Percentiles rank a stretch among this genome's conserved stretches.
phyloP scores from a whole-genome alignment of 257 asterid genomes.

The Pogostemon cablin region DNA sequence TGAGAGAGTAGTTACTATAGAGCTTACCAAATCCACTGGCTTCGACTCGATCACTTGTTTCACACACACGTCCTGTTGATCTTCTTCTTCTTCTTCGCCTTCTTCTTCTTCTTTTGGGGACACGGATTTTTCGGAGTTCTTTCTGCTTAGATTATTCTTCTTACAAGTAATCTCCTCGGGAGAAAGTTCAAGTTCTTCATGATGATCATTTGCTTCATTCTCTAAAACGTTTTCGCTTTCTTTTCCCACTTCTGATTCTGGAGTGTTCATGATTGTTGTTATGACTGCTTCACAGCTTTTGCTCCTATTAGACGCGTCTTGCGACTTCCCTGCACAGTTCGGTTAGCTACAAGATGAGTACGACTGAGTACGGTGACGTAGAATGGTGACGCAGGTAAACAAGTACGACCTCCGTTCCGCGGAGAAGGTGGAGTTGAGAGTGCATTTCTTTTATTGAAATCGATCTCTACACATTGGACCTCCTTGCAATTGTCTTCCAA shows the following conservation, averaged over 20 bases:
- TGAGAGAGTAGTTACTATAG: not conserved
- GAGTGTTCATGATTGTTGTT: slow-evolving; percentile 33
- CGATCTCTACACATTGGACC: slow-evolving; percentile 61
- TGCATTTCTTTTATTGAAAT: slow-evolving; percentile 28
- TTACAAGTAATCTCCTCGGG: not conserved
- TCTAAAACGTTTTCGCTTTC: slow-evolving; percentile 31
- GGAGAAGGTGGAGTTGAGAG: slow-evolving; percentile 17
- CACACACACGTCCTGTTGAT: slow-evolving; percentile 25
- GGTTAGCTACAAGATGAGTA: no score
- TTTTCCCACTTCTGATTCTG: slow-evolving; percentile 32
- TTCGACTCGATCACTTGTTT: slow-evolving; percentile 32
- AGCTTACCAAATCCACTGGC: slow-evolving; percentile 45
- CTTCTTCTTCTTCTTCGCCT: slow-evolving; percentile 29
- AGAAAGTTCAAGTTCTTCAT: not conserved
- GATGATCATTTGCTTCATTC: not conserved
- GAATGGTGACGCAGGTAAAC: no score
- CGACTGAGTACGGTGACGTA: no score
- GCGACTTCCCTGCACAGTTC: not conserved
- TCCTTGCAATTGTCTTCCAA: slow-evolving; percentile 62
- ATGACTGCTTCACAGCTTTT: slow-evolving; percentile 49
- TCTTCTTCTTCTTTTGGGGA: not conserved
- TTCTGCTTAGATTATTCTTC: not conserved
- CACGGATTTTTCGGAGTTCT: not conserved
- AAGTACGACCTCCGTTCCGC: not conserved
- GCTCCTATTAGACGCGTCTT: slow-evolving; percentile 1